Percentiles rank a stretch among this genome's conserved stretches.
These are phyloP conservation scores for Xylariaceae sp. DNA, from an alignment of 2,329 filamentous ascomycete genomes.

Conservation along the genomic window DNA sequence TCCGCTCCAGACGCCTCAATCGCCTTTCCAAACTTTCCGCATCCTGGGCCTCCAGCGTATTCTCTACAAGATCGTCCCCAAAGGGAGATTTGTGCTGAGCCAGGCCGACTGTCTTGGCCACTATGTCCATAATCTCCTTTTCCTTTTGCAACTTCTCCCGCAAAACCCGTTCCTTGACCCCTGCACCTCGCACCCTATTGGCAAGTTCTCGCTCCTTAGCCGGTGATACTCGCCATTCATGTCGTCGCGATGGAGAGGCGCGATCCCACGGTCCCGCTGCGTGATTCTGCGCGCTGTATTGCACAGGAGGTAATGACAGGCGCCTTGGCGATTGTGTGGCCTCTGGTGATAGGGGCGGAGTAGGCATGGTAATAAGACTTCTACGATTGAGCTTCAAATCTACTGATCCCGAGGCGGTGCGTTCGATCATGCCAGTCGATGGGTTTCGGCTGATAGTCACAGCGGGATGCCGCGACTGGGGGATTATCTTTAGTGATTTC, in stretches of 20 bases:
- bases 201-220: constrained; percentile 9
- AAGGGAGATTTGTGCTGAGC: constrained; percentile 4
- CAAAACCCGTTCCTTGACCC: constrained; percentile 17
- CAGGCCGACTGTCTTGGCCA: constrained; percentile 16
- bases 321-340: constrained; percentile 7
- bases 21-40: constrained; percentile 17
- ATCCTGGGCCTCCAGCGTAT: constrained; percentile 8
- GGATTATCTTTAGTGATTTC: constrained; percentile 19
- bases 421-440: constrained; percentile 20
- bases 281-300: neutral
- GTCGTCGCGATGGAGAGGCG: constrained; percentile 1
- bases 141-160: constrained; percentile 21
- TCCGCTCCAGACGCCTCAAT: constrained; percentile 16
- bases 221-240: constrained; percentile 10
- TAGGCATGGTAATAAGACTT: constrained; percentile 21
- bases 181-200: constrained; percentile 8
- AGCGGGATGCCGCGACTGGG: constrained; percentile 18
- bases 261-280: constrained; percentile 5
- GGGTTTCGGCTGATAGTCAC: constrained; percentile 25
- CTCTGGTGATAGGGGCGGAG: constrained; percentile 18
- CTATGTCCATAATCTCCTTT: constrained; percentile 21
- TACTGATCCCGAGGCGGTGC: constrained; percentile 9
- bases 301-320: constrained; percentile 15
- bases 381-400: constrained; percentile 15
- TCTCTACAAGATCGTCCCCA: constrained; percentile 1